Evolutionary conservation across 441 rosid species (phyloP).

Genomic region (Erodium moschatum): DNA sequence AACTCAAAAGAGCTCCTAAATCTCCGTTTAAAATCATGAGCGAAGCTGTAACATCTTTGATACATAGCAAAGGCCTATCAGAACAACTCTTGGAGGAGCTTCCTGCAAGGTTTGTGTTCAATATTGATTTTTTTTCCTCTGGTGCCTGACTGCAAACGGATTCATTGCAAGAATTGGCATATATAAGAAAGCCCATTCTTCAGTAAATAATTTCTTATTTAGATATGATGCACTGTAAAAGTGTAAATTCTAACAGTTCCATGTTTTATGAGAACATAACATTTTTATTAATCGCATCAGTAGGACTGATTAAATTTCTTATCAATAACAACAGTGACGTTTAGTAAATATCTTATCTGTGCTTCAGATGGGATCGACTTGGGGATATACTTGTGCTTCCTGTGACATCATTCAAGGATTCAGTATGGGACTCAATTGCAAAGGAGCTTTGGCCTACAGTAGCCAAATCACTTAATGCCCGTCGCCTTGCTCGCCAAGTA

Average conservation of each 20-base stretch:
- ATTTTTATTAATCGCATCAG: background rate
- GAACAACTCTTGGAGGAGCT: slow-evolving; percentile 54
- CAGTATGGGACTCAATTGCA: slow-evolving; percentile 57
- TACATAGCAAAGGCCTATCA: slow-evolving; percentile 46
- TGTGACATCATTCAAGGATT: slow-evolving; percentile 66
- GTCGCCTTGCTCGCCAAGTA: slow-evolving; percentile 79
- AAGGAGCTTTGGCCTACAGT: slow-evolving; percentile 66
- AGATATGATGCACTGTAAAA: too few relatives aligned
- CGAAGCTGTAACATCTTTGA: slow-evolving; percentile 45
- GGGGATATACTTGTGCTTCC: slow-evolving; percentile 89
- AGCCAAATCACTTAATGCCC: slow-evolving; percentile 53
- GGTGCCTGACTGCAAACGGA: background rate
- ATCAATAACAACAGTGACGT: background rate
- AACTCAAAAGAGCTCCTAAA: slow-evolving; percentile 46
- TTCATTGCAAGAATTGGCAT: background rate
- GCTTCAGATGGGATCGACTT: slow-evolving; percentile 75
- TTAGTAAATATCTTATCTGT: background rate
- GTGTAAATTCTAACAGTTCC: background rate
- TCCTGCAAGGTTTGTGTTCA: slow-evolving; percentile 52
- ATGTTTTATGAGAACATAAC: slow-evolving; percentile 8
- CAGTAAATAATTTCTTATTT: background rate
- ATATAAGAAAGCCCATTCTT: background rate
- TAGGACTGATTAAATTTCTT: background rate
- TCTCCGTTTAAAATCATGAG: slow-evolving; percentile 56
- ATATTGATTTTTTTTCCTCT: slow-evolving; percentile 17